Percentiles rank a stretch among this genome's conserved stretches.
Conservation (phyloP, 352 stramenopile genomes). For the Globisporangium spiculum region DNA sequence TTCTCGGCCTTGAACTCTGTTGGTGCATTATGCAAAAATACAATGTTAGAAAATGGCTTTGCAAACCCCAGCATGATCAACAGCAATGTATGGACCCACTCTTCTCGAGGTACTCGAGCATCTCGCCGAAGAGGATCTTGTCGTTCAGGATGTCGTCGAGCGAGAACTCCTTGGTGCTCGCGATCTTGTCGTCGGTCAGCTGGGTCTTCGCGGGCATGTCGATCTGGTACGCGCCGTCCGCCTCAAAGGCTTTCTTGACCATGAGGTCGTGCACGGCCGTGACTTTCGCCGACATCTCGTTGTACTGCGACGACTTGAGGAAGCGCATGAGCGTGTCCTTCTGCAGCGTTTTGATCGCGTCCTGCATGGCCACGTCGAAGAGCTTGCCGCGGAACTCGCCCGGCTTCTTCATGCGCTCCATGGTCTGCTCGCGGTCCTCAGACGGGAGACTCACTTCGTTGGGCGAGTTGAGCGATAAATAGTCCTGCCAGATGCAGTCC, state of each 20-base stretch:
- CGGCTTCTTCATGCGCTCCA: constrained; percentile 82
- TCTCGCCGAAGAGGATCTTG: constrained; percentile 80
- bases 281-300: constrained; percentile 65
- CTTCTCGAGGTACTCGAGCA: constrained; percentile 86
- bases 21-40: not conserved
- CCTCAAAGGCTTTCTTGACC: constrained; percentile 61
- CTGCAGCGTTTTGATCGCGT: constrained; percentile 83
- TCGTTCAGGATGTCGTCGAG: constrained; percentile 81
- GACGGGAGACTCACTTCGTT: constrained; percentile 82
- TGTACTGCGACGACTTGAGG: constrained; percentile 78
- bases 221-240: constrained; percentile 66
- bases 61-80: not conserved
- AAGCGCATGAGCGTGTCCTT: constrained; percentile 80
- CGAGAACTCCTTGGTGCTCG: constrained; percentile 47
- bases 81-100: constrained; percentile 33
- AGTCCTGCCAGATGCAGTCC: constrained; percentile 83
- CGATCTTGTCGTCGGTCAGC: constrained; percentile 62
- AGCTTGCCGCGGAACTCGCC: constrained; percentile 74
- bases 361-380: constrained; percentile 80
- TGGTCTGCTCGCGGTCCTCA: constrained; percentile 72
- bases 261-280: constrained; percentile 52
- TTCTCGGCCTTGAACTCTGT: constrained; percentile 85
- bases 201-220: constrained; percentile 50
- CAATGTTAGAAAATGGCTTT: not conserved
- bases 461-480: constrained; percentile 76